A percentile compares a stretch with the other conserved stretches of the same genome.
Conservation (phyloP, 306 rosid species). For the Carpinus viminea region DNA sequence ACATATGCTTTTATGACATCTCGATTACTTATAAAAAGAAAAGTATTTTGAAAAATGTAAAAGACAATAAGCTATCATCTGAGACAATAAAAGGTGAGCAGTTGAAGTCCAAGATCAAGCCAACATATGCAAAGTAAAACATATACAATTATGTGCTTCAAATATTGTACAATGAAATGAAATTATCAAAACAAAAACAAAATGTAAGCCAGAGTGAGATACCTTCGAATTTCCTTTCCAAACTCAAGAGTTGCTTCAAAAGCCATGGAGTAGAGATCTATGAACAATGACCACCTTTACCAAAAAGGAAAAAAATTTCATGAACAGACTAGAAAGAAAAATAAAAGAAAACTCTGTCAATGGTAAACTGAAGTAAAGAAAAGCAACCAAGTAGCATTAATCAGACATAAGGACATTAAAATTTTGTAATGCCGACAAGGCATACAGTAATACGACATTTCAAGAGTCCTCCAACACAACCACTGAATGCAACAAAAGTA, state of each 20-base stretch:
- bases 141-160: neutral
- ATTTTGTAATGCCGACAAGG: slow-evolving; percentile 3
- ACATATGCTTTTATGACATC: no score
- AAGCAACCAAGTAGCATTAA: slow-evolving; percentile 7
- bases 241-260: slow-evolving; percentile 60
- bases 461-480: neutral
- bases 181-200: slow-evolving; percentile 18
- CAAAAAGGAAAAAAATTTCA: slow-evolving; percentile 24
- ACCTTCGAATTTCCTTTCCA: slow-evolving; percentile 63
- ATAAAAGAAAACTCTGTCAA: slow-evolving; percentile 19
- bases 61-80: neutral
- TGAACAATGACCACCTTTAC: slow-evolving; percentile 64
- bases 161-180: slow-evolving; percentile 16
- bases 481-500: neutral
- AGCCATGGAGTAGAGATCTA: slow-evolving; percentile 65
- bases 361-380: slow-evolving; percentile 1
- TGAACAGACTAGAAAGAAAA: slow-evolving; percentile 21
- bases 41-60: neutral
- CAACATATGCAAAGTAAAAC: neutral
- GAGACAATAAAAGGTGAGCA: neutral
- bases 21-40: no score
- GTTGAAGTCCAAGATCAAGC: neutral
- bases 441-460: slow-evolving; percentile 5
- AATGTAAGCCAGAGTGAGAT: slow-evolving; percentile 22
- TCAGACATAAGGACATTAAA: slow-evolving; percentile 9